Evolutionary conservation across 441 rosid species (phyloP), one percentile per base, ranked within the genome.

Genomic region (Mallotus repandus): DNA sequence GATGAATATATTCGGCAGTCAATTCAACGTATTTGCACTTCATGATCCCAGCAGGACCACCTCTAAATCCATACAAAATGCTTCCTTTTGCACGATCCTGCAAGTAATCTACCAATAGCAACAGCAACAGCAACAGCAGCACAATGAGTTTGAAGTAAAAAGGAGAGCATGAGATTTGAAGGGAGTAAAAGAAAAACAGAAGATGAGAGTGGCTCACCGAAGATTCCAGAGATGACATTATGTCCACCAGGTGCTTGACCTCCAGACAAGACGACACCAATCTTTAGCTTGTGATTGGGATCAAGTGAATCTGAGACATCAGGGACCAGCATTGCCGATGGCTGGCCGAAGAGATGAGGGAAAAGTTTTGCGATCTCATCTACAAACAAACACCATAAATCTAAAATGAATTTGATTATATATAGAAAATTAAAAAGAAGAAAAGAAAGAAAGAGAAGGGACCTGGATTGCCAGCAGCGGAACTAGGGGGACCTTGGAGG

Each of bases 161-260:
- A 29, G 32, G 32, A 29, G 66, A 50, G 55, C 32, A 29, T 15
- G 35, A 29, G 49, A 53, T 53, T 7, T 16, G 22, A 13, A 18
- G n/a, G 58, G 6, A 18, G 18, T 15, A 4, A 22, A 53, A 1
- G 16, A 18, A 2, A 22, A 53, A 18, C 3, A 7, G 6, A 32
- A 54, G 29, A 63, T 19, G 32, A 29, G 32, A 3, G n/a, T n/a
- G 18, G 43, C 89, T 82, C 75, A 96, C 99, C 99, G 32, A 82
- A 96, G 65, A 94, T 75, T 66, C 98, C 98, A 64, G 89, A 92
- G 38, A 96, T 94, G 72, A 96, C 98, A 84, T 96, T 96, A 91
- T 94, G 99, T 9, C 99, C 99, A 65, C 99, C 99, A 5, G 99
- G 99, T 32, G 99, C 98, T 81, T 96, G 99, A 45, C 99, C 99